phyloP scores from a whole-genome alignment of 2,329 filamentous ascomycete species.

The Aspergillus pseudoterreus region DNA sequence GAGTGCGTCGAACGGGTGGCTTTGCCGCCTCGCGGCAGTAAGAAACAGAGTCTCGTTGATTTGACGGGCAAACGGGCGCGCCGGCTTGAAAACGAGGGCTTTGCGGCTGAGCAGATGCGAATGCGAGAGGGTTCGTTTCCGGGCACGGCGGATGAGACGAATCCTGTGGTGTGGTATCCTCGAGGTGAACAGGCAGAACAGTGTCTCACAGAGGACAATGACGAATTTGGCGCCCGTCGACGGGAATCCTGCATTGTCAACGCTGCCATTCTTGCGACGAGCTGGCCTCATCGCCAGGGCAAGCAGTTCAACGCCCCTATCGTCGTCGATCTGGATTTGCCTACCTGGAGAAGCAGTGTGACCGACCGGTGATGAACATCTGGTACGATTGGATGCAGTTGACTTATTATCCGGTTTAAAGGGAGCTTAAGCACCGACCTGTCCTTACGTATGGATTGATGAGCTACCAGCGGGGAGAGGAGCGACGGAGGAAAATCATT shows the following conservation, averaged over 20 bases:
- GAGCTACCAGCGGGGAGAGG: background rate
- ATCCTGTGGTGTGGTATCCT: too few relatives aligned
- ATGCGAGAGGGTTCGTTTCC: too few relatives aligned
- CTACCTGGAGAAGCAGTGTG: conserved; percentile 9
- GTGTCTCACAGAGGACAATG: background rate
- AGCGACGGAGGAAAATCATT: background rate
- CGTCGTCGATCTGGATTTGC: conserved; percentile 76
- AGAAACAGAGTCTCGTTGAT: conserved; percentile 54
- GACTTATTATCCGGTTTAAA: conserved; percentile 1
- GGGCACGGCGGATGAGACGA: too few relatives aligned
- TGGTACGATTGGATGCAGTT: conserved; percentile 3
- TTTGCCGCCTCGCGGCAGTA: conserved; percentile 45
- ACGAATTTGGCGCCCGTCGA: conserved; percentile 31
- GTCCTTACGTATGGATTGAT: conserved; percentile 8
- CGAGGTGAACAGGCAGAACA: too few relatives aligned
- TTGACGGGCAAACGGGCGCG: conserved; percentile 42
- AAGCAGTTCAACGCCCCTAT: conserved; percentile 74
- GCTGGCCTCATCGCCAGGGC: conserved; percentile 58
- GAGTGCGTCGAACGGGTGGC: conserved; percentile 16
- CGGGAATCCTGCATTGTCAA: conserved; percentile 76
- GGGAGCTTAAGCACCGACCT: conserved; percentile 14
- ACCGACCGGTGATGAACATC: background rate
- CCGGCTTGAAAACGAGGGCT: conserved; percentile 30
- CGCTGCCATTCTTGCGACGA: conserved; percentile 68
- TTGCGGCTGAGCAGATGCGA: conserved; percentile 3